Base-by-base conservation (phyloP, 1,284 basidiomycete genomes). In the Cutaneotrichosporon sp. region DNA sequence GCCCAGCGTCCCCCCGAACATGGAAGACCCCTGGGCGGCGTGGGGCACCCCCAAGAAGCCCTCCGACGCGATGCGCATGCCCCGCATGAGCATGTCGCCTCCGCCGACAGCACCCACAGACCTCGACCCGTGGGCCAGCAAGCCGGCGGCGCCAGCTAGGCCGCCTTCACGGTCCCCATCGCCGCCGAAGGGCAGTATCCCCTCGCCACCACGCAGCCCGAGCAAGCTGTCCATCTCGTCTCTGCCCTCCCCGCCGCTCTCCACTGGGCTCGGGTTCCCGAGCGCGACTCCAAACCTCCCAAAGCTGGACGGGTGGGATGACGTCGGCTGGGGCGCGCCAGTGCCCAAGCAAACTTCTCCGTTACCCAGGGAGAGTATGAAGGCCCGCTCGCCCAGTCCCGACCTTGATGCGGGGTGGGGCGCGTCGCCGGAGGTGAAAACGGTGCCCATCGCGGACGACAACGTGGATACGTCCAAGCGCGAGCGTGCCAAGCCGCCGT, bases 11-110 rank as follows among this genome's bases (percentile, higher is more conserved):
- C 29, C 14, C 29, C 49, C 29, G 33, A 38, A 29, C 7, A 59
- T 59, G 57, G 57, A 59, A 41, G 57, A 59, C 32, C 57, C 57
- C 20, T 59, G 57, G 57, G 57, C 57, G 35, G 51, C 50, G 37
- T 58, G 56, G 56, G 45, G 52, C 46, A 37, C 38, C 24, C 25
- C 43, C 26, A 31, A 37, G 27, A 24, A 17, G 26, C 16, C 46
- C 8, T 31, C 24, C 7, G 24, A 32, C n/a, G 20, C 46, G 17
- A 45, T 44, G 22, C 29, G 22, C 31, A 34, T 45, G 33, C 41
- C 38, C 35, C 51, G 46, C 38, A 51, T 57, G 49, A 39, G 43
- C 39, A 31, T 49, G 32, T 53, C 51, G 11, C 51, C 57, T 14
- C 53, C 57, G 33, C 39, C 44, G 5, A 38, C 42, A 9, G 31